Evolutionary conservation across 176 grass and related monocot species (phyloP), one percentile per base, ranked within the genome.

Genomic region (Carex myosuroides): DNA sequence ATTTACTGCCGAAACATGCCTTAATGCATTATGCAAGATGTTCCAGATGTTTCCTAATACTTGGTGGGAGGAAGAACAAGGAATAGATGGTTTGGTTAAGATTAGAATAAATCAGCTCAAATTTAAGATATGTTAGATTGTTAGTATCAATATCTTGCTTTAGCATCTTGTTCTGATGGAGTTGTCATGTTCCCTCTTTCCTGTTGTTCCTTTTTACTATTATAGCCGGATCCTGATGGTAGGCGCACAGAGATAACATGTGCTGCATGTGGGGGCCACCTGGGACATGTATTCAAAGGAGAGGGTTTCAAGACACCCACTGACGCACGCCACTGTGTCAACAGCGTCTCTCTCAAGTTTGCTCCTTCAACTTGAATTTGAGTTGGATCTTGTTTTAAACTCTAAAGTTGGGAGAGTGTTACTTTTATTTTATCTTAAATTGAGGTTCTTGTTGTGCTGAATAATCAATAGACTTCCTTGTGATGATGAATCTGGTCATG

Each of bases 221-320:
- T 18, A 59, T 81, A 97, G 94, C 29, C 89, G 1, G 94, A 93
- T 87, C 87, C 91, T 79, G 94, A 97, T 85, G 94, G 91, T 41
- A 88, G 86, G 84, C 87, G 94, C 59, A 76, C 71, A 13, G 94
- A 97, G 63, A 97, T 97, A 86, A 93, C 89, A 8, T 97, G 94
- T 17, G 79, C 89, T 18, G 89, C 91, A 46, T 97, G 94, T 4
- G 91, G 94, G 5, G 94, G 94, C 54, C 94, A 97, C 87, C 79
- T 97, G 78, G 94, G 94, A 67, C 94, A 97, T 70, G 94, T 97
- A 37, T 97, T 97, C 56, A 97, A 89, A 74, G 94, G 94, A 50
- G 94, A 97, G 86, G 94, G 94, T n/a, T 97, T 97, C 70, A 90
- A 81, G 54, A 97, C 91, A n/a, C 94, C 94, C 30, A 93, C 89